Evolutionary conservation across 495 filamentous ascomycete species (phyloP), one percentile per base, ranked within the genome.

Genomic region (Lineolata rhizophorae): DNA sequence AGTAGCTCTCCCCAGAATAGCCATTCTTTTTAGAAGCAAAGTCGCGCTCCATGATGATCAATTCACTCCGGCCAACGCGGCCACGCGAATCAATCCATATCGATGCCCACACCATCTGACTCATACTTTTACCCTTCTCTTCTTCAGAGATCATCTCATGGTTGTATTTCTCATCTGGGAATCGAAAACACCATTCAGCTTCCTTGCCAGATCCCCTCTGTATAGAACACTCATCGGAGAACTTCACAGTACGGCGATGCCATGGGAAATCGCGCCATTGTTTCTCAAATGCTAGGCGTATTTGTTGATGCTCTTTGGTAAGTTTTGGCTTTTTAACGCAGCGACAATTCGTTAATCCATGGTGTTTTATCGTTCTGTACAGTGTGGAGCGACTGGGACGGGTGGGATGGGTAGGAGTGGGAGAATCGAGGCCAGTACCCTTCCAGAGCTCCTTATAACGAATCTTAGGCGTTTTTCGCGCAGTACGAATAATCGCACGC

Each of bases 141-240:
- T 38, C 20, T 13, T 11, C 3, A 21, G 34, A n/a, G 3, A 38
- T 38, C 31, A 38, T 38, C 21, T 38, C 13, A 6, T 10, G 30
- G 21, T 36, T 20, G 18, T 15, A 35, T 27, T 35, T 35, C 36
- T 38, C 13, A 5, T 18, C 20, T 28, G 19, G 18, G 12, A 9
- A 19, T 3, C 31, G 20, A 17, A 38, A 38, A 14, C 20, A 26
- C 32, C 31, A 38, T 27, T 38, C 21, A 4, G 9, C 9, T 18
- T 35, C n/a, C 12, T 21, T 20, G 9, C 37, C 21, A 29, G 16
- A 15, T n/a, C 33, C 26, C 8, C 14, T 25, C 18, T 35, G 3
- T 10, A 39, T 27, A 26, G 33, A 39, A 33, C 33, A 39, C 26
- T 39, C 24, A 36, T 39, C 26, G 9, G 24, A 27, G 19, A 35